phyloP scores from a whole-genome alignment of 805 yeast genomes.

The Maudiozyma barnettii region DNA sequence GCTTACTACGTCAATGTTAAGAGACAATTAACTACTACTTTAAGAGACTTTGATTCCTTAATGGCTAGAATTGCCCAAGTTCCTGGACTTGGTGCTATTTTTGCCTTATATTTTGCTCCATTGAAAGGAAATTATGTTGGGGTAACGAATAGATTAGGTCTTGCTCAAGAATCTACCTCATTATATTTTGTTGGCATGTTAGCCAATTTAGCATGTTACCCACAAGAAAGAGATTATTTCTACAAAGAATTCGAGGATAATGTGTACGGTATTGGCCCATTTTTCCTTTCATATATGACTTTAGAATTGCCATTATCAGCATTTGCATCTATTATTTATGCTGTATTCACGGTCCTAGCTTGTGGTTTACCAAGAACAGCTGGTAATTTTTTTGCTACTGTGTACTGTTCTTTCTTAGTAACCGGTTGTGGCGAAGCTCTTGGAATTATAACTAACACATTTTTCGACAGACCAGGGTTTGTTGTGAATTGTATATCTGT shows the following conservation, averaged over 20 bases:
- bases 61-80: conserved; percentile 58
- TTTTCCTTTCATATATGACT: conserved; percentile 36
- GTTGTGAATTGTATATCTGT: conserved; percentile 67
- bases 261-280: conserved; percentile 56
- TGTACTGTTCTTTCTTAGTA: conserved; percentile 43
- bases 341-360: conserved; percentile 55
- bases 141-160: conserved; percentile 59
- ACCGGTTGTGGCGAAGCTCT: conserved; percentile 75
- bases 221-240: conserved; percentile 62
- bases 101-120: conserved; percentile 61
- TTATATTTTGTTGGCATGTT: conserved; percentile 73
- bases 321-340: conserved; percentile 44
- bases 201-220: conserved; percentile 67
- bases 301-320: conserved; percentile 24
- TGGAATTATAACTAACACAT: conserved; percentile 70
- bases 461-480: conserved; percentile 67
- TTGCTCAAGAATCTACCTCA: conserved; percentile 64
- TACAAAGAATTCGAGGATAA: conserved; percentile 72
- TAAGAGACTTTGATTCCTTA: conserved; percentile 47
- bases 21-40: conserved; percentile 32
- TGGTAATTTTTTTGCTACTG: conserved; percentile 55
- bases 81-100: conserved; percentile 51
- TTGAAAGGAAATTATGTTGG: conserved; percentile 39
- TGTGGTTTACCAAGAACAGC: conserved; percentile 65
- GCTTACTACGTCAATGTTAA: conserved; percentile 34